Evolutionary conservation across 2,329 filamentous ascomycete species (phyloP).

Genomic region (Aspergillus neoniger): DNA sequence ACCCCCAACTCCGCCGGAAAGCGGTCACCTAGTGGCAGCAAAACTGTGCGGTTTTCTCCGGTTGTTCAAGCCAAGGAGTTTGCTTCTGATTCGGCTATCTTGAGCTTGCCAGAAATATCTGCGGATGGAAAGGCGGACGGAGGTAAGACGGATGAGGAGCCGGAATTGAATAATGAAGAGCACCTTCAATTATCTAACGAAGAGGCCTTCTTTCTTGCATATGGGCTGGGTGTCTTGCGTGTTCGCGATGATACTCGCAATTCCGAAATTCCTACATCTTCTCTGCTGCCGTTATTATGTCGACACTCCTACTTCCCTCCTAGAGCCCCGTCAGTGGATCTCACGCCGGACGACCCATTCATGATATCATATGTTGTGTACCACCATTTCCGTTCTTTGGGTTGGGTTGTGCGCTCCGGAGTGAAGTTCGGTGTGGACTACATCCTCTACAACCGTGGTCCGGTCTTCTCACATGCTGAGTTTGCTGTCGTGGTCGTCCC

Average conservation of each 20-base stretch:
- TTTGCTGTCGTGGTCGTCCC: slow-evolving; percentile 86
- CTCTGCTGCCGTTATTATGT: slow-evolving; percentile 68
- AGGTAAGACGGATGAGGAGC: slow-evolving; percentile 26
- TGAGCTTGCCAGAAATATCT: slow-evolving; percentile 17
- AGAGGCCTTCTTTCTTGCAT: slow-evolving; percentile 88
- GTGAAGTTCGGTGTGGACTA: slow-evolving; percentile 96
- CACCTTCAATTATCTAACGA: slow-evolving; percentile 90
- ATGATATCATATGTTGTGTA: slow-evolving; percentile 85
- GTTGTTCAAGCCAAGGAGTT: slow-evolving; percentile 67
- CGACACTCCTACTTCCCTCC: slow-evolving; percentile 70
- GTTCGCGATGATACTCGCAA: slow-evolving; percentile 50
- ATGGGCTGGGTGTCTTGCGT: slow-evolving; percentile 72
- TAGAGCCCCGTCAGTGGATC: slow-evolving; percentile 40
- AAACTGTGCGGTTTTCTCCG: slow-evolving; percentile 71
- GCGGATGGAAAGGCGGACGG: slow-evolving; percentile 16
- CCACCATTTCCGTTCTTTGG: slow-evolving; percentile 92
- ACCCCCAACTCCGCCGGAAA: slow-evolving; percentile 13
- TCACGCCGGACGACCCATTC: slow-evolving; percentile 79
- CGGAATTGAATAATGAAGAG: slow-evolving; percentile 60
- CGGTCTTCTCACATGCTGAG: slow-evolving; percentile 92
- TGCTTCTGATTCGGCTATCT: slow-evolving; percentile 27
- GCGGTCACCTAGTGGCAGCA: slow-evolving; percentile 37
- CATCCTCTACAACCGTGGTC: slow-evolving; percentile 89
- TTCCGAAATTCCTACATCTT: slow-evolving; percentile 52
- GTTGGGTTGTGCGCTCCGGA: slow-evolving; percentile 90